These are phyloP conservation scores for Fusarium guadeloupense DNA, from an alignment of 2,329 filamentous ascomycete genomes.

Conservation along the genomic window DNA sequence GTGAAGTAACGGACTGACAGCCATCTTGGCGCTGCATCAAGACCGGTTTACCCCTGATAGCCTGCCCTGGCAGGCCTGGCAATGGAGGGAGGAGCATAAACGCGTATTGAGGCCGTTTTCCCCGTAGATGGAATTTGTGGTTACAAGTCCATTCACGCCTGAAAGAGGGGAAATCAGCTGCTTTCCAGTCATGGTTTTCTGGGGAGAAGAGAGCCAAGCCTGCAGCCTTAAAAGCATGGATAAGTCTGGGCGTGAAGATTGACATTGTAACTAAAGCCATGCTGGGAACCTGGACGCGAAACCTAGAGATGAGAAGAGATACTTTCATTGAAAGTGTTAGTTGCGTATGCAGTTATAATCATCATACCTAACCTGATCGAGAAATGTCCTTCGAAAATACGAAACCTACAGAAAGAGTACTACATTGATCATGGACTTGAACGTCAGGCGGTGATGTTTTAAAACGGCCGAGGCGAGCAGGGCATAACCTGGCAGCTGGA, in stretches of 20 bases:
- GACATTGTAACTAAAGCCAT: too few species aligned
- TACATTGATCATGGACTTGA: conserved; percentile 1
- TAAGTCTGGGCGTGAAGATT: background rate
- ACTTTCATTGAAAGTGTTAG: background rate
- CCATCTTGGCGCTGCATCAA: conserved; percentile 28
- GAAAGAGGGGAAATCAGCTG: background rate
- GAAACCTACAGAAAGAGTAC: background rate
- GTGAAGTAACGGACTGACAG: conserved; percentile 20
- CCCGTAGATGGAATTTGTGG: conserved; percentile 22
- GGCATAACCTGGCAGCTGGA: conserved; percentile 1
- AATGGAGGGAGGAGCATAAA: conserved; percentile 19
- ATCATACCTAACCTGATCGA: conserved; percentile 11
- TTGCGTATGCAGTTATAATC: background rate
- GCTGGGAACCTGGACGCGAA: background rate
- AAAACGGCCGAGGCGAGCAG: conserved; percentile 2
- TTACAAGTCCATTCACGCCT: conserved; percentile 3
- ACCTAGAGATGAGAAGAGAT: background rate
- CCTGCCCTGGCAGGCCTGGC: conserved; percentile 24
- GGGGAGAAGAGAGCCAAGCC: background rate
- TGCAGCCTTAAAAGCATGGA: background rate
- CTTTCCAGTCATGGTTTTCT: background rate
- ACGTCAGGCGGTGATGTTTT: conserved; percentile 8
- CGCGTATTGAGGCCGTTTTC: conserved; percentile 20
- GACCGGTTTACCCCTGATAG: conserved; percentile 28
- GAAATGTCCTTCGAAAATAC: conserved; percentile 23